Percentiles rank a stretch among this genome's conserved stretches.
Conservation (phyloP, 148 eudicot genomes). For the Silene conica region DNA sequence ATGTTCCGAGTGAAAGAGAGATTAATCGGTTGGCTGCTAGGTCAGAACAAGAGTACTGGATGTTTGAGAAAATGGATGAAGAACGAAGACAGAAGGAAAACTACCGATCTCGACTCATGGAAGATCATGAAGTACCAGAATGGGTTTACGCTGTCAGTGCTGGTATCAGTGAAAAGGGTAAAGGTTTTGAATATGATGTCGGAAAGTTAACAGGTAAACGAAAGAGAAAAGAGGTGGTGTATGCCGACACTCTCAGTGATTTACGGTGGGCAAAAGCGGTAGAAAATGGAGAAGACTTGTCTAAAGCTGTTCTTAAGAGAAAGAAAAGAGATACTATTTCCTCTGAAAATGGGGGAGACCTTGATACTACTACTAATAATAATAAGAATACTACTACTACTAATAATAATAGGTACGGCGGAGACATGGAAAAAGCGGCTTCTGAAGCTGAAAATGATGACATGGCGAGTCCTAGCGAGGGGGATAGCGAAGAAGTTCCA, state of each 20-base stretch:
- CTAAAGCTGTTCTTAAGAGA: slow-evolving; percentile 32
- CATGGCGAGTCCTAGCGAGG: slow-evolving; percentile 40
- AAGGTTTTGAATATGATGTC: slow-evolving; percentile 70
- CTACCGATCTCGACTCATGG: slow-evolving; percentile 85
- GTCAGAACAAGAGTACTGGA: slow-evolving; percentile 91
- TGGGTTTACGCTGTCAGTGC: slow-evolving; percentile 69
- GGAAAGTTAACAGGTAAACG: slow-evolving; percentile 71
- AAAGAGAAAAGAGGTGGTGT: slow-evolving; percentile 79
- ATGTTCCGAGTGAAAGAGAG: slow-evolving; percentile 95
- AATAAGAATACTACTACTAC: background rate
- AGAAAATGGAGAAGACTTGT: slow-evolving; percentile 55
- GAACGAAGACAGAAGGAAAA: slow-evolving; percentile 81
- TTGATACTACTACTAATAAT: slow-evolving; percentile 7
- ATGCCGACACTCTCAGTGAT: slow-evolving; percentile 74
- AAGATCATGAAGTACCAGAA: slow-evolving; percentile 89
- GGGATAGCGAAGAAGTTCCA: slow-evolving; percentile 42
- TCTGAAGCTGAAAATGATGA: slow-evolving; percentile 43
- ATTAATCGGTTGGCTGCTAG: slow-evolving; percentile 94
- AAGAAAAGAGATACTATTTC: slow-evolving; percentile 42
- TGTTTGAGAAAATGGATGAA: slow-evolving; percentile 95
- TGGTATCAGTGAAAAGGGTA: slow-evolving; percentile 51
- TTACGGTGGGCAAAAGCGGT: slow-evolving; percentile 69
- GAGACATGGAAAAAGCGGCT: slow-evolving; percentile 12
- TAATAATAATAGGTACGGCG: background rate
- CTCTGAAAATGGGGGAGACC: slow-evolving; percentile 11